phyloP scores from a whole-genome alignment of 129 eudicot genomes.

The Sambucus nigra region DNA sequence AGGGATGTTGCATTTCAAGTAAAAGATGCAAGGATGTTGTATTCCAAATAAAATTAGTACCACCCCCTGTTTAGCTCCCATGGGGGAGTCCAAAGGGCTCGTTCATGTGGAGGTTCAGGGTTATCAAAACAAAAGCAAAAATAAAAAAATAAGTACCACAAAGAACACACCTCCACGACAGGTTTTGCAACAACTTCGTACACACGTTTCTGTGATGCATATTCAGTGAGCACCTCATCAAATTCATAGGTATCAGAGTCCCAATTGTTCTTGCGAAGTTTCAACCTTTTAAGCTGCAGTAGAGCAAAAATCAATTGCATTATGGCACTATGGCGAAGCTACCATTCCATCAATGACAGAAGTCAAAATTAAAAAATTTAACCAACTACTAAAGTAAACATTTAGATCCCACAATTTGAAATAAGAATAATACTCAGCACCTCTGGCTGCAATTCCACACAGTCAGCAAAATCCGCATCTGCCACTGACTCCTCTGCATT shows the following conservation, averaged over 20 bases:
- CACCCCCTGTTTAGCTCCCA: too few species aligned
- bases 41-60: too few species aligned
- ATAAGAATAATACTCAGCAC: slow-evolving; percentile 23
- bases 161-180: slow-evolving; percentile 84
- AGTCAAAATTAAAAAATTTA: slow-evolving; percentile 1
- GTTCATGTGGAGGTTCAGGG: too few species aligned
- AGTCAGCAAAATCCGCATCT: slow-evolving; percentile 99
- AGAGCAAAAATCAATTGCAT: not conserved
- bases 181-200: slow-evolving; percentile 99
- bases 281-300: slow-evolving; percentile 76
- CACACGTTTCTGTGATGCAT: slow-evolving; percentile 97
- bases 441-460: slow-evolving; percentile 98
- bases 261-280: slow-evolving; percentile 97
- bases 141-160: too few species aligned
- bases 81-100: too few species aligned
- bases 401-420: slow-evolving; percentile 5
- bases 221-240: slow-evolving; percentile 95
- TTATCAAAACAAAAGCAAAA: too few species aligned
- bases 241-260: slow-evolving; percentile 97
- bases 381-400: not conserved
- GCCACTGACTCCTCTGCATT: slow-evolving; percentile 90
- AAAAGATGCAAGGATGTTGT: not conserved
- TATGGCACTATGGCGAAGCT: slow-evolving; percentile 6
- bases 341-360: not conserved
- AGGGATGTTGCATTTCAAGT: not conserved